phyloP scores from a whole-genome alignment of 805 yeast species.

The Saturnispora zaruensis region DNA sequence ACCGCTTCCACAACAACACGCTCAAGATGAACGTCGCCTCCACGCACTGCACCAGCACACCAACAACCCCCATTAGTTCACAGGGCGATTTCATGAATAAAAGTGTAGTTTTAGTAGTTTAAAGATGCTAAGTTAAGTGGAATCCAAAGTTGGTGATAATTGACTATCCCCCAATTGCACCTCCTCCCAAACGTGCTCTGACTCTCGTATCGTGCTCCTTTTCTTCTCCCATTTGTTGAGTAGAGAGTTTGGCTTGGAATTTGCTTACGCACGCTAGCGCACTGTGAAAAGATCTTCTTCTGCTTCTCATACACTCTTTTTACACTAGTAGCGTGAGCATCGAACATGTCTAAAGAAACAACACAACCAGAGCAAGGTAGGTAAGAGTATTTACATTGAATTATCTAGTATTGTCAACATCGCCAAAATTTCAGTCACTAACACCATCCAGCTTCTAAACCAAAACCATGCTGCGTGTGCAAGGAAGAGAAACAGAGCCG shows the following conservation, averaged over 20 bases:
- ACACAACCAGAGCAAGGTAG: conserved; percentile 17
- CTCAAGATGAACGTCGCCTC: conserved; percentile 73
- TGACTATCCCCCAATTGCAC: no score
- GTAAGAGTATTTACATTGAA: no score
- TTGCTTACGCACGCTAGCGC: background rate
- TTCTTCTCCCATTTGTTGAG: no score
- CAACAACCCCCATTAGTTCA: conserved; percentile 76
- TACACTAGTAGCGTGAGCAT: background rate
- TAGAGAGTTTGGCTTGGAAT: no score
- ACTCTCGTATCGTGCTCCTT: no score
- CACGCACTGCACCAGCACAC: conserved; percentile 64
- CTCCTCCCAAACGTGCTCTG: no score
- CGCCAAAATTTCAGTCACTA: no score
- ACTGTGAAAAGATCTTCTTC: background rate
- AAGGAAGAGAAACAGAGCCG: conserved; percentile 50
- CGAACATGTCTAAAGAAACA: conserved; percentile 11
- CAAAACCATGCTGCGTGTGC: conserved; percentile 97
- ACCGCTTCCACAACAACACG: conserved; percentile 67
- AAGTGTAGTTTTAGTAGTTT: background rate
- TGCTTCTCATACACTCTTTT: background rate
- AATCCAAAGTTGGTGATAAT: background rate
- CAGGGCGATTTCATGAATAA: conserved; percentile 28
- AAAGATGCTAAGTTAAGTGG: background rate
- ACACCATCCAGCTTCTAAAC: conserved; percentile 36
- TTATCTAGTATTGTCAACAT: no score